Conservation (phyloP, 805 yeast species). For the Lipomyces yamadae region DNA sequence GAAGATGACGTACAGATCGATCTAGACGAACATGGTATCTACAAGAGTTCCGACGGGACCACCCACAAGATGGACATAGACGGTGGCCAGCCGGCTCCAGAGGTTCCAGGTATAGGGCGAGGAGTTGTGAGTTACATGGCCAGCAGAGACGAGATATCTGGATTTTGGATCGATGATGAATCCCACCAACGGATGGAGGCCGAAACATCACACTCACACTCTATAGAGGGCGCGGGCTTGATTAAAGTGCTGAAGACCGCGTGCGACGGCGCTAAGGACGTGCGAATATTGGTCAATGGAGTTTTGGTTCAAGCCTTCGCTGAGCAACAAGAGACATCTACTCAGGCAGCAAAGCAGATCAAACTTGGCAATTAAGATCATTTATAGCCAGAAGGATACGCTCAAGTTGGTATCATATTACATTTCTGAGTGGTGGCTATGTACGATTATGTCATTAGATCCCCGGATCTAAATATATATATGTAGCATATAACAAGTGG, state of each 20-base stretch:
- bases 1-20: slow-evolving; percentile 9
- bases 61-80: neutral
- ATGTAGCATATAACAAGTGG: neutral
- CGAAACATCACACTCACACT: slow-evolving; percentile 53
- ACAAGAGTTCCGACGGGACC: neutral
- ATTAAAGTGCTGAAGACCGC: slow-evolving; percentile 17
- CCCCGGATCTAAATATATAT: neutral
- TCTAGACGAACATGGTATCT: slow-evolving; percentile 20
- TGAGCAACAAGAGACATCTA: neutral
- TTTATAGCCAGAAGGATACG: neutral
- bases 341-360: neutral
- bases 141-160: slow-evolving; percentile 59
- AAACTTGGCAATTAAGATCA: neutral
- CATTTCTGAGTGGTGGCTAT: neutral
- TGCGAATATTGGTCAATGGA: slow-evolving; percentile 54
- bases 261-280: slow-evolving; percentile 40
- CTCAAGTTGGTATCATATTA: neutral
- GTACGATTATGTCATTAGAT: neutral
- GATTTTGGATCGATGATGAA: slow-evolving; percentile 57
- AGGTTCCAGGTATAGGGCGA: slow-evolving; percentile 7
- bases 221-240: slow-evolving; percentile 47
- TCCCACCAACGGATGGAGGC: slow-evolving; percentile 40
- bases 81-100: neutral
- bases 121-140: slow-evolving; percentile 54
- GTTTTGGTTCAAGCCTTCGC: slow-evolving; percentile 46